phyloP scores from a whole-genome alignment of 2,329 filamentous ascomycete species.

The Apiospora koreana region DNA sequence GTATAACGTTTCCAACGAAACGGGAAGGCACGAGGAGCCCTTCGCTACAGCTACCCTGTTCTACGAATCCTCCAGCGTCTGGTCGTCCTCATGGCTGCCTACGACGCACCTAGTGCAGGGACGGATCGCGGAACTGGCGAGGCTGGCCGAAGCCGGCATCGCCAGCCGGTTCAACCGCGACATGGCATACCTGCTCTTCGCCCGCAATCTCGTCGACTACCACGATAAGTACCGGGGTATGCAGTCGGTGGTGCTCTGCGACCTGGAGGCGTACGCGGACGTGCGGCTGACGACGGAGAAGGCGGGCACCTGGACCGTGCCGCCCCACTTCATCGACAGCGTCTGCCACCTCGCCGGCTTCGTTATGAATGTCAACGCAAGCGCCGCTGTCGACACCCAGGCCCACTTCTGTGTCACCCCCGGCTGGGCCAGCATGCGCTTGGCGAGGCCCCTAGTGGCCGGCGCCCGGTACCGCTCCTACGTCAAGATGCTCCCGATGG shows the following conservation, averaged over 20 bases:
- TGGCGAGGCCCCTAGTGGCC: slow-evolving; percentile 30
- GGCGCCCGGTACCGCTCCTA: slow-evolving; percentile 37
- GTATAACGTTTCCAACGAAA: slow-evolving; percentile 33
- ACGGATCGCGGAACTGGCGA: slow-evolving; percentile 54
- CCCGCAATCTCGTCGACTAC: slow-evolving; percentile 54
- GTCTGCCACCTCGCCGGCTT: slow-evolving; percentile 56
- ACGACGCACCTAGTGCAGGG: slow-evolving; percentile 65
- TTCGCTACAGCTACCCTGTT: not conserved
- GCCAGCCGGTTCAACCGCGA: slow-evolving; percentile 70
- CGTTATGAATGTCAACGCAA: slow-evolving; percentile 57
- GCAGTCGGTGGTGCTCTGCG: slow-evolving; percentile 52
- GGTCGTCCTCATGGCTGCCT: slow-evolving; percentile 63
- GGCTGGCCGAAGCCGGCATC: slow-evolving; percentile 59
- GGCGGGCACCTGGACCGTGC: slow-evolving; percentile 50
- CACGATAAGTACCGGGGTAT: slow-evolving; percentile 51
- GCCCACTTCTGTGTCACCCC: slow-evolving; percentile 38
- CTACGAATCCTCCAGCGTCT: slow-evolving; percentile 40
- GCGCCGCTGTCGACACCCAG: slow-evolving; percentile 45
- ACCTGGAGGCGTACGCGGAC: slow-evolving; percentile 49
- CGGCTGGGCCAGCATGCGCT: slow-evolving; percentile 36
- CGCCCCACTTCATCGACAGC: slow-evolving; percentile 56
- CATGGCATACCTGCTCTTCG: slow-evolving; percentile 70
- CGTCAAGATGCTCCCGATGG: slow-evolving; percentile 37
- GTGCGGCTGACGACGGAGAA: slow-evolving; percentile 42
- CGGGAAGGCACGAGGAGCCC: slow-evolving; percentile 32